These are phyloP conservation scores for Xeromyces bisporus DNA, from an alignment of 495 filamentous ascomycete species.

Conservation along the genomic window DNA sequence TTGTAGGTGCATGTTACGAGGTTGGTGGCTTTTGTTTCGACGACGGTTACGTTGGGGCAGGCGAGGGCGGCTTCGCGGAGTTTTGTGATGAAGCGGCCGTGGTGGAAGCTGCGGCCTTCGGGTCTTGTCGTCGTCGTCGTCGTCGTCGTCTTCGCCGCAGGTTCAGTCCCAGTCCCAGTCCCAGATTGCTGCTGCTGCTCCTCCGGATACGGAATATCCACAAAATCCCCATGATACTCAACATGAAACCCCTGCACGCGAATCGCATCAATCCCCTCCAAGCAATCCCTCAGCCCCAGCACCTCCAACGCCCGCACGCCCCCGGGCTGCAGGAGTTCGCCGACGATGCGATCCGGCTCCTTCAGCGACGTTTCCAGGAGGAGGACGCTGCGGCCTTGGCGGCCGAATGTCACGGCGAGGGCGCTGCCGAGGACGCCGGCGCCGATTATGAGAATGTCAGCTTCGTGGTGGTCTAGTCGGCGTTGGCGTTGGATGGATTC, in stretches of 20 bases:
- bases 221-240: conserved; percentile 60
- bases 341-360: conserved; percentile 92
- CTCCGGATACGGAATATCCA: conserved; percentile 59
- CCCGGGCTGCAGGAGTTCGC: conserved; percentile 86
- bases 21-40: conserved; percentile 53
- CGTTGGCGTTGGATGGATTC: too few species aligned
- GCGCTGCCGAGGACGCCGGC: conserved; percentile 84
- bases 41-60: conserved; percentile 53
- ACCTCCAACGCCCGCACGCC: conserved; percentile 67
- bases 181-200: too few species aligned
- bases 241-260: conserved; percentile 72
- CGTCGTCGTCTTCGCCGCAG: too few species aligned
- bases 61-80: conserved; percentile 47
- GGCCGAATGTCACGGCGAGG: conserved; percentile 63
- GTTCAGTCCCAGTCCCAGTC: too few species aligned
- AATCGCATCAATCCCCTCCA: conserved; percentile 81
- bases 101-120: conserved; percentile 61
- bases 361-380: conserved; percentile 77
- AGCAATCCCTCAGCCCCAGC: conserved; percentile 62
- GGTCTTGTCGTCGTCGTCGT: conserved; percentile 24
- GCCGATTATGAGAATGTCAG: conserved; percentile 78
- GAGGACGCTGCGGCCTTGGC: conserved; percentile 84
- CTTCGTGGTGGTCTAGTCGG: conserved; percentile 35
- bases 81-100: conserved; percentile 68
- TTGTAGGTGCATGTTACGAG: conserved; percentile 41